Percentiles rank a stretch among this genome's conserved stretches.
phyloP scores from a whole-genome alignment of 2,329 filamentous ascomycete genomes.

The Colletotrichum caudatum region DNA sequence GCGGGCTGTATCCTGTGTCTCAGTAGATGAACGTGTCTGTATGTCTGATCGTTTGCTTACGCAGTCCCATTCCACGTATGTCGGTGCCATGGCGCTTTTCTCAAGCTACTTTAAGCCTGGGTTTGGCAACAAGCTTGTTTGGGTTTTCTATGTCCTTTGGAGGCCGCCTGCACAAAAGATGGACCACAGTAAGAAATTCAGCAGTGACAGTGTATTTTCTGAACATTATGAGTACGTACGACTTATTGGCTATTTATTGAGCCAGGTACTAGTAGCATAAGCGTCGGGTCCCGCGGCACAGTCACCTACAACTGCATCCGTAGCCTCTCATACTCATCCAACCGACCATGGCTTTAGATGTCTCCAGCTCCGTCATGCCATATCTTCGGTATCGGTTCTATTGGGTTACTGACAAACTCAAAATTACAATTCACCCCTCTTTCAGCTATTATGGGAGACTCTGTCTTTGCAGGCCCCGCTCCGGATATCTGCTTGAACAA shows the following conservation, averaged over 20 bases:
- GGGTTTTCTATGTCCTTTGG: background rate
- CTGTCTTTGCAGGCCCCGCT: too few relatives aligned
- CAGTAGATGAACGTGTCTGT: too few relatives aligned
- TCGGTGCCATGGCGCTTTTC: background rate
- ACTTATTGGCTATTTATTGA: too few relatives aligned
- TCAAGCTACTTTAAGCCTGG: background rate
- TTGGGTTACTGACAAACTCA: background rate
- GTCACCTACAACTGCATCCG: too few relatives aligned
- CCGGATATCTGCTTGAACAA: accelerated
- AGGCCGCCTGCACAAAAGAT: background rate
- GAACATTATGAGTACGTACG: background rate
- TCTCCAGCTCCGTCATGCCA: background rate
- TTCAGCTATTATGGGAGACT: background rate
- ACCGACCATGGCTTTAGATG: too few relatives aligned
- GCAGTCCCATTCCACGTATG: background rate
- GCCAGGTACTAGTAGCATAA: too few relatives aligned
- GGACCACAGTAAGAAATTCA: background rate
- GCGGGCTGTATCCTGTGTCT: background rate
- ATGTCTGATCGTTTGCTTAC: too few relatives aligned
- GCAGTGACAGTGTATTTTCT: background rate
- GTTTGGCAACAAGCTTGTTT: too few relatives aligned
- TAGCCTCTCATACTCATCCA: too few relatives aligned
- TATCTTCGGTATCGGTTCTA: background rate
- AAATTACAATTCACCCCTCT: background rate
- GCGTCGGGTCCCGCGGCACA: too few relatives aligned